Evolutionary conservation across 2,329 filamentous ascomycete genomes (phyloP).

Genomic region (Paracamarosporium sp.): DNA sequence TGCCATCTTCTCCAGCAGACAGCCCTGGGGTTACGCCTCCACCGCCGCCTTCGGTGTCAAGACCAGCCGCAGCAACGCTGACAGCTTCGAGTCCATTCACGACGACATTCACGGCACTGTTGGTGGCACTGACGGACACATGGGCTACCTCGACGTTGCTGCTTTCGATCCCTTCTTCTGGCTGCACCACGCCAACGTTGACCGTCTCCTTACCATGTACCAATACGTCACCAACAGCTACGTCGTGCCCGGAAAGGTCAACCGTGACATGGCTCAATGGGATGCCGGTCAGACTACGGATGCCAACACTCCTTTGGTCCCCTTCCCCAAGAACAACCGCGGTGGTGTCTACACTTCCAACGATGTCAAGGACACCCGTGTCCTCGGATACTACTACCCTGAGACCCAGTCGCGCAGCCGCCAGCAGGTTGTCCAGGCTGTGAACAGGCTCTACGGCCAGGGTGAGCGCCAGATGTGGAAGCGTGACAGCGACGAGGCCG

Average conservation of each 20-base stretch:
- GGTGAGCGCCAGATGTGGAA: slow-evolving; percentile 49
- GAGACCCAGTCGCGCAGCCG: slow-evolving; percentile 36
- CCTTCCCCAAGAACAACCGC: slow-evolving; percentile 39
- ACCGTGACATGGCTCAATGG: slow-evolving; percentile 43
- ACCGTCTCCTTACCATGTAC: slow-evolving; percentile 73
- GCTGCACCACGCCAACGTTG: slow-evolving; percentile 48
- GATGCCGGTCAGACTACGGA: slow-evolving; percentile 58
- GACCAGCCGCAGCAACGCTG: slow-evolving; percentile 34
- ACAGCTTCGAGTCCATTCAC: slow-evolving; percentile 47
- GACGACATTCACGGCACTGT: slow-evolving; percentile 42
- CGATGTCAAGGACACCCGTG: slow-evolving; percentile 42
- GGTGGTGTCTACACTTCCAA: slow-evolving; percentile 55
- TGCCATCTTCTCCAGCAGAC: slow-evolving; percentile 42
- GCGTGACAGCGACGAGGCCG: slow-evolving; percentile 18
- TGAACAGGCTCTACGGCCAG: slow-evolving; percentile 38
- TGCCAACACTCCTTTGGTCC: slow-evolving; percentile 55
- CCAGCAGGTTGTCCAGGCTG: slow-evolving; percentile 29
- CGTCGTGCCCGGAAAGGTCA: slow-evolving; percentile 56
- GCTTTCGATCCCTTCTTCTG: slow-evolving; percentile 74
- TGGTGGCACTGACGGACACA: slow-evolving; percentile 65
- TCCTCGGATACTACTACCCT: slow-evolving; percentile 52
- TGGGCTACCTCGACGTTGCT: slow-evolving; percentile 76
- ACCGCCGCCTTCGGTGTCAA: slow-evolving; percentile 39
- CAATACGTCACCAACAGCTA: slow-evolving; percentile 75
- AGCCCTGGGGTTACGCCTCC: slow-evolving; percentile 36